phyloP scores from a whole-genome alignment of 2,329 filamentous ascomycete genomes.

The Trichoderma simmonsii region DNA sequence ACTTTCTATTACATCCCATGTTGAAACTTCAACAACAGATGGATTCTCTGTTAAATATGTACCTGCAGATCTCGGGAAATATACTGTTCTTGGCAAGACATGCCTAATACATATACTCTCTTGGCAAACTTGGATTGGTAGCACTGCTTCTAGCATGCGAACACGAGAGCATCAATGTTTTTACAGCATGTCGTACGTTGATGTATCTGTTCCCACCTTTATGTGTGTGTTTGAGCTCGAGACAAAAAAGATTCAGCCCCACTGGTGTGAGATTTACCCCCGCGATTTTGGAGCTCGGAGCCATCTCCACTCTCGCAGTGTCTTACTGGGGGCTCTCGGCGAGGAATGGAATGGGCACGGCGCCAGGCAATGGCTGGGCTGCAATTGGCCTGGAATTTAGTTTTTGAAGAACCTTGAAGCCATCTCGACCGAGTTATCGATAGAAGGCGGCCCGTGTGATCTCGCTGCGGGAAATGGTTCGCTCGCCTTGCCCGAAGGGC shows the following conservation, averaged over 20 bases:
- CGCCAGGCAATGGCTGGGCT: background rate
- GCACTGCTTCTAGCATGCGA: background rate
- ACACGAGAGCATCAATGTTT: background rate
- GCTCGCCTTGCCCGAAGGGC: background rate
- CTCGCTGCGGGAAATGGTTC: background rate
- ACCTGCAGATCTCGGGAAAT: background rate
- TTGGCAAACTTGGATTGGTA: background rate
- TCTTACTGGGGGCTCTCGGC: background rate
- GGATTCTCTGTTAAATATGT: background rate
- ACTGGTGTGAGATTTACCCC: slow-evolving; percentile 9
- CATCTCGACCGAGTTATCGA: background rate
- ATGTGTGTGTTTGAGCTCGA: background rate
- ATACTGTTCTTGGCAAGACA: background rate
- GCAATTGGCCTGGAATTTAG: slow-evolving; percentile 2
- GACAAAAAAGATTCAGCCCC: background rate
- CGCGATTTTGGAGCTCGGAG: slow-evolving; percentile 1
- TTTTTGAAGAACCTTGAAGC: background rate
- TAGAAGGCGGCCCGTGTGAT: slow-evolving; percentile 4
- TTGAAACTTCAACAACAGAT: too few species aligned
- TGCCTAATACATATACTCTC: background rate
- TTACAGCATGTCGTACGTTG: background rate
- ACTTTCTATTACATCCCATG: background rate
- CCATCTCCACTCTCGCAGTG: background rate
- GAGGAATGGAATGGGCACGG: slow-evolving; percentile 12
- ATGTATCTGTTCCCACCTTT: background rate